Evolutionary conservation across 805 yeast species (phyloP).

Genomic region (Pichia californica): DNA sequence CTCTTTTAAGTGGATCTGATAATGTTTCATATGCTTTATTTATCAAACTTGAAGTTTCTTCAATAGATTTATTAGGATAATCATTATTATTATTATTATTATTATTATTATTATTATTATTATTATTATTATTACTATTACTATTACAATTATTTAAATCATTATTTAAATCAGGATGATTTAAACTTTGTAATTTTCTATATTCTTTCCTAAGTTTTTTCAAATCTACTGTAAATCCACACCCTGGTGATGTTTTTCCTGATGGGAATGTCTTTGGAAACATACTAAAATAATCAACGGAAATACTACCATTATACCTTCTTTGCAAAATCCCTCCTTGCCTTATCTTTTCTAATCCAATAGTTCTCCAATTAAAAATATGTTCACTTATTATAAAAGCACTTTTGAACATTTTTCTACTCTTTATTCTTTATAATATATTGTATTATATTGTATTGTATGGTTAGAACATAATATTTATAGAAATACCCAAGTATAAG

Average conservation of each 20-base stretch:
- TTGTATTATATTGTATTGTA: too few species aligned
- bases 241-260: constrained; percentile 27
- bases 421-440: too few species aligned
- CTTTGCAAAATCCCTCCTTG: too few species aligned
- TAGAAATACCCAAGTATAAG: too few species aligned
- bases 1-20: constrained; percentile 61
- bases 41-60: constrained; percentile 47
- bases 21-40: constrained; percentile 76
- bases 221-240: constrained; percentile 46
- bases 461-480: too few species aligned
- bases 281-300: constrained; percentile 41
- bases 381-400: too few species aligned
- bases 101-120: constrained; percentile 5
- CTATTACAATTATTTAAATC: constrained; percentile 3
- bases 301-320: background rate
- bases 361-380: too few species aligned
- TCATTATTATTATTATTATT: background rate
- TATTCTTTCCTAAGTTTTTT: constrained; percentile 65
- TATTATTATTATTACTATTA: background rate
- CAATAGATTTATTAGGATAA: constrained; percentile 11
- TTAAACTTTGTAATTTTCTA: constrained; percentile 59
- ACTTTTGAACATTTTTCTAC: too few species aligned
- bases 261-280: constrained; percentile 73
- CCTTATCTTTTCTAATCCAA: too few species aligned
- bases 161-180: constrained; percentile 68